These are phyloP conservation scores for Carex littledalei DNA, from an alignment of 176 grass and related monocot species.

Conservation along the genomic window DNA sequence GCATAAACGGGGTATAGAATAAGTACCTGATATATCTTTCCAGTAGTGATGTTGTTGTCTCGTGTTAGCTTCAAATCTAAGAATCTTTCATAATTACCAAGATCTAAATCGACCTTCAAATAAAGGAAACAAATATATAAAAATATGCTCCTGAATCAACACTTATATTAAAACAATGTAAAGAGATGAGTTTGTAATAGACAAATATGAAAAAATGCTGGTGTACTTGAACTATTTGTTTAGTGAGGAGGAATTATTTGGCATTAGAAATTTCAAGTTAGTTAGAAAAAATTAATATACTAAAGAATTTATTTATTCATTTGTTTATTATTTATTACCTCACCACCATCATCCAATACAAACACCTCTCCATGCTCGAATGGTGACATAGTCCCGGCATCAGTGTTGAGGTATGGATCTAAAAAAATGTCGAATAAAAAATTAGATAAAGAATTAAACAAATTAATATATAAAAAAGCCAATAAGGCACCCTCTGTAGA, in stretches of 20 bases:
- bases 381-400: conserved; percentile 98
- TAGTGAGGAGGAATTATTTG: background rate
- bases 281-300: background rate
- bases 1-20: background rate
- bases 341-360: conserved; percentile 94
- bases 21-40: conserved; percentile 93
- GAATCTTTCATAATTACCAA: conserved; percentile 98
- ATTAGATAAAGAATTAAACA: background rate
- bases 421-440: conserved; percentile 18
- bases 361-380: conserved; percentile 97
- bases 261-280: background rate
- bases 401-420: conserved; percentile 99
- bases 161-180: background rate
- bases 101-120: conserved; percentile 92
- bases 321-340: conserved; percentile 50
- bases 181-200: conserved; percentile 9
- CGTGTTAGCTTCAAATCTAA: conserved; percentile 94
- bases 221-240: conserved; percentile 25
- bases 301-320: background rate
- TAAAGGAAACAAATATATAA: background rate
- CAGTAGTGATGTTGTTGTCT: conserved; percentile 97
- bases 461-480: conserved; percentile 13
- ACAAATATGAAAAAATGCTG: conserved; percentile 14
- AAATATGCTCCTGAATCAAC: background rate
- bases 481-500: background rate